A percentile compares a stretch with the other conserved stretches of the same genome.
These are phyloP conservation scores for Penicillium canariense DNA, from an alignment of 495 filamentous ascomycete species.

Conservation along the genomic window DNA sequence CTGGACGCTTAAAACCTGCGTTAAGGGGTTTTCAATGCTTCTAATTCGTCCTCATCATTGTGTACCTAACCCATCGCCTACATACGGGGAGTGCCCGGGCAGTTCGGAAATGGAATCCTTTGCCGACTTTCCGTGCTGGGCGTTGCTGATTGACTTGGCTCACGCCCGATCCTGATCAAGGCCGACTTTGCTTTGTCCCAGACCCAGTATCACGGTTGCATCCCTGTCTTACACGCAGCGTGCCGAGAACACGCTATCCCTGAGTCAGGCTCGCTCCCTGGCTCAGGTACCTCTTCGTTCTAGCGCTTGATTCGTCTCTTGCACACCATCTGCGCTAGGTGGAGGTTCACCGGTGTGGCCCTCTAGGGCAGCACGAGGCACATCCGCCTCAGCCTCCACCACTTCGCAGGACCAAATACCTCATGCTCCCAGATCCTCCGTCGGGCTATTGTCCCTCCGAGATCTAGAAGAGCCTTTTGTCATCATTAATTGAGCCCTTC, in stretches of 20 bases:
- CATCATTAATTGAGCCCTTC: slow-evolving; percentile 5
- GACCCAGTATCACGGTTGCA: slow-evolving; percentile 3
- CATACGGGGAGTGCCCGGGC: slow-evolving; percentile 15
- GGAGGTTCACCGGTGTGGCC: slow-evolving; percentile 7
- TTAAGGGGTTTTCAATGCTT: neutral
- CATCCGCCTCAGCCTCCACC: slow-evolving; percentile 2
- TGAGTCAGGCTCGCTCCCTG: slow-evolving; percentile 7
- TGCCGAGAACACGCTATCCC: slow-evolving; percentile 12
- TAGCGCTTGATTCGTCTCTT: slow-evolving; percentile 9
- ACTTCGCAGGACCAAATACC: neutral
- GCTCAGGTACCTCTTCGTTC: slow-evolving; percentile 6
- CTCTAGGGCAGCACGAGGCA: neutral
- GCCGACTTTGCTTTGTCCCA: slow-evolving; percentile 4
- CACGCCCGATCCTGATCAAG: slow-evolving; percentile 6
- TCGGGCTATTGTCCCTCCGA: slow-evolving; percentile 14
- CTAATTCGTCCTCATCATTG: slow-evolving; percentile 6
- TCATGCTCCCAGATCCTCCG: neutral
- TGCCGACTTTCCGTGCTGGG: neutral
- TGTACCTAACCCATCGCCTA: slow-evolving; percentile 11
- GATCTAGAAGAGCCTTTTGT: neutral
- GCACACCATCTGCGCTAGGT: slow-evolving; percentile 1
- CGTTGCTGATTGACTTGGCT: slow-evolving; percentile 17
- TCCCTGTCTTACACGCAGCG: slow-evolving; percentile 8
- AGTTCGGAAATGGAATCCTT: neutral
- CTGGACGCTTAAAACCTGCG: neutral